Conservation (phyloP, 2,329 filamentous ascomycete species). For the Thermochaetoides dissita region DNA sequence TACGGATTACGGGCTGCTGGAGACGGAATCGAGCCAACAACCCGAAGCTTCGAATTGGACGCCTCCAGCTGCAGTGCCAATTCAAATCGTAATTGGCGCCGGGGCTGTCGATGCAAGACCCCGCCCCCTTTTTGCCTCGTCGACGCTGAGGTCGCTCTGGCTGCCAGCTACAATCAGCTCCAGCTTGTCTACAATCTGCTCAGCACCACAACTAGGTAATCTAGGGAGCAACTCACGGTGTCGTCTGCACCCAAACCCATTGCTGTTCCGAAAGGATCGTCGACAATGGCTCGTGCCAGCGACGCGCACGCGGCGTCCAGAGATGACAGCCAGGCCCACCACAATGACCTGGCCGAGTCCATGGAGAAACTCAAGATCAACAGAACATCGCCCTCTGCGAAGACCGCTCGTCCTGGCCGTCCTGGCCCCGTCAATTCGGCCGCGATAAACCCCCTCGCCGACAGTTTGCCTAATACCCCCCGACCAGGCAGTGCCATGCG, state of each 20-base stretch:
- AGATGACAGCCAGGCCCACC: slow-evolving; percentile 1
- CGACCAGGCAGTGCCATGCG: slow-evolving; percentile 25
- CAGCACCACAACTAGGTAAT: not conserved
- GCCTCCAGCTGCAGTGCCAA: too few relatives aligned
- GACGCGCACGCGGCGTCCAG: not conserved
- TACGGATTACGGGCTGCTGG: too few relatives aligned
- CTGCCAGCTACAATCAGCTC: too few relatives aligned
- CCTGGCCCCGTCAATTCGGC: slow-evolving; percentile 4
- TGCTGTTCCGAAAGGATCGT: slow-evolving; percentile 2
- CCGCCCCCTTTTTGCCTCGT: too few relatives aligned
- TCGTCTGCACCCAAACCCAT: slow-evolving; percentile 4
- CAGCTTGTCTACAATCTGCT: too few relatives aligned
- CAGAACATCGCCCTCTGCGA: slow-evolving; percentile 8
- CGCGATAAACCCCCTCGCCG: slow-evolving; percentile 24
- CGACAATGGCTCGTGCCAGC: slow-evolving; percentile 4
- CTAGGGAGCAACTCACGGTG: slow-evolving; percentile 5
- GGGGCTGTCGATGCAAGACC: too few relatives aligned
- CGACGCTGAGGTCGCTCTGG: too few relatives aligned
- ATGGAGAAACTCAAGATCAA: slow-evolving; percentile 12
- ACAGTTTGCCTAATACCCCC: slow-evolving; percentile 26
- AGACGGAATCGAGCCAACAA: too few relatives aligned
- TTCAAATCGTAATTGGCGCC: too few relatives aligned
- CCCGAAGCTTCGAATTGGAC: too few relatives aligned
- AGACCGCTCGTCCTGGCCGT: slow-evolving; percentile 14
- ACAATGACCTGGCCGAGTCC: slow-evolving; percentile 11